Base-by-base conservation (phyloP, 2,329 filamentous ascomycete genomes). In the Phialocephala sp. region DNA sequence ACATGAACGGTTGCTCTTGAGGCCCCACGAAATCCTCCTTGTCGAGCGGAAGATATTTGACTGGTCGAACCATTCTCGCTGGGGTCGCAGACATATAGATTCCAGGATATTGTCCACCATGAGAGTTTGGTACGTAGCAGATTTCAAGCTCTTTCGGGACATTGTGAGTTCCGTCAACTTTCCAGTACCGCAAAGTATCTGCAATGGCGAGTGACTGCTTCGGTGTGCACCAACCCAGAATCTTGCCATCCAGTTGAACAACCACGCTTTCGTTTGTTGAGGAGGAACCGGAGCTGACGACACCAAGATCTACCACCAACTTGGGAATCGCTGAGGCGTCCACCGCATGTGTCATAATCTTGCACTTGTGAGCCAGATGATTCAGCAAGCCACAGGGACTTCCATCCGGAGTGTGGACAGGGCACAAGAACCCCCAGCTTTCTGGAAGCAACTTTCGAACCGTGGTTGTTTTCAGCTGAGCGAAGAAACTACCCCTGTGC, bases 401-500 rank as follows among this genome's bases (percentile, higher is more conserved):
- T 80, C 95, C 95, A 85, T 99, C 95, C 69, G 95, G 95, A 4
- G 95, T 99, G 79, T 99, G 95, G 1, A 98, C 94, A 20, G 95
- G 95, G 76, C 95, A 99, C 72, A 99, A 83, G 81, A 97, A 99
- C 8, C 95, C 95, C 95, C 95, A 99, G 72, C 93, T 97, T 77
- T 99, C 95, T 1, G 95, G 95, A 22, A 98, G 81, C 72, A 99
- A 83, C 79, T 98, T 99, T 81, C 95, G 88, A 59, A 99, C 95
- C 0, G 95, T 95, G 0, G 95, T 99, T 0, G 95, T 99, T 81
- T 97, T 98, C 70, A 99, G 81, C 77, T 98, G 92, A 3, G 95
- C 95, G 78, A 99, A 99, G 86, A 99, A 99, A 77, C 93, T 95
- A 83, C 95, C 95, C 88, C 95, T 89, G 82, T 99, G 95, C 65